Percentiles rank a stretch among this genome's conserved stretches.
phyloP scores from a whole-genome alignment of 1,284 basidiomycete species.

The Puccinia novopanici region DNA sequence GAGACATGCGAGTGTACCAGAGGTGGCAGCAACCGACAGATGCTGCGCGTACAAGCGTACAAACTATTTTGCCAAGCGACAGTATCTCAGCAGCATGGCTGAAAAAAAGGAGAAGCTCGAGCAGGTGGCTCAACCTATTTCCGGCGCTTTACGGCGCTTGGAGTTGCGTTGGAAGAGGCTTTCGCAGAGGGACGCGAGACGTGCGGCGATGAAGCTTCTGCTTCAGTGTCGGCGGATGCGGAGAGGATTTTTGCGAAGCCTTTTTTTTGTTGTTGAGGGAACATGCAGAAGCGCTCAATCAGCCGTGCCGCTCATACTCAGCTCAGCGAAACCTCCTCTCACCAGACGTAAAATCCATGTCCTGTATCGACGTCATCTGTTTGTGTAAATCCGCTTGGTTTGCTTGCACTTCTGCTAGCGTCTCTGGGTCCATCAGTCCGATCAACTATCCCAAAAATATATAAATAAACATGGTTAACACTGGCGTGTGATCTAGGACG shows the following conservation, averaged over 20 bases:
- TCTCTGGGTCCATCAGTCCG: slow-evolving; percentile 34
- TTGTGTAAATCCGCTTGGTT: slow-evolving; percentile 42
- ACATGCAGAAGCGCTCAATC: not conserved
- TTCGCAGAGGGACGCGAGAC: not conserved
- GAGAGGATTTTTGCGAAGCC: slow-evolving; percentile 40
- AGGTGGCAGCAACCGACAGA: too few relatives aligned
- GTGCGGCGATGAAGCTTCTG: not conserved
- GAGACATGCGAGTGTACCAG: too few relatives aligned
- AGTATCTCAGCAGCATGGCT: too few relatives aligned
- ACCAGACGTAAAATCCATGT: slow-evolving; percentile 37
- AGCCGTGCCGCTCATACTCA: not conserved
- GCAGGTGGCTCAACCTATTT: slow-evolving; percentile 19
- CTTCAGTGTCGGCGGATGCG: slow-evolving; percentile 6
- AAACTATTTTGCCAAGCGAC: too few relatives aligned
- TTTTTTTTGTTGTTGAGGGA: not conserved
- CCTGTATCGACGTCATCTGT: slow-evolving; percentile 33
- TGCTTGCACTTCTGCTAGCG: slow-evolving; percentile 40
- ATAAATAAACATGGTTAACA: too few relatives aligned
- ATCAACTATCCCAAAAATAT: slow-evolving; percentile 15
- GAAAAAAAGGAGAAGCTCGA: too few relatives aligned
- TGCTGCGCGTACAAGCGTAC: too few relatives aligned
- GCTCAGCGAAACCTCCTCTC: not conserved
- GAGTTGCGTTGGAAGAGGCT: not conserved
- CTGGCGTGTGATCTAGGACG: too few relatives aligned
- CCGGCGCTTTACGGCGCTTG: slow-evolving; percentile 20